Percentiles rank a stretch among this genome's conserved stretches.
Conservation (phyloP, 768 basidiomycete genomes). For the Kwoniella dendrophila region DNA sequence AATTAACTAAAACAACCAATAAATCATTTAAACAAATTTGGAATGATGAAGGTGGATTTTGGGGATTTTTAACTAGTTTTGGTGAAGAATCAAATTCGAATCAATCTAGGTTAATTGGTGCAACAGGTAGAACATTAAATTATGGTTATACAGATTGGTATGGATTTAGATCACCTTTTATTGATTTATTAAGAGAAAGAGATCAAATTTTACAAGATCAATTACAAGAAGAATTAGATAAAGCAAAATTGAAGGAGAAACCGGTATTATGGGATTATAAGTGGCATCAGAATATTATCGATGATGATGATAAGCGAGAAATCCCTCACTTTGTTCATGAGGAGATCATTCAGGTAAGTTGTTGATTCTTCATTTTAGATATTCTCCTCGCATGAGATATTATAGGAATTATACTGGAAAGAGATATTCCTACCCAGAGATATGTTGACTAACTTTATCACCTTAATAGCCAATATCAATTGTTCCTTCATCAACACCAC, state of each 20-base stretch:
- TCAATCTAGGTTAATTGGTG: conserved; percentile 1
- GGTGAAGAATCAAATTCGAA: background rate
- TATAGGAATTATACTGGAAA: too few relatives aligned
- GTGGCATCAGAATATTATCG: background rate
- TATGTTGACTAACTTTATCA: background rate
- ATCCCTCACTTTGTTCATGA: too few relatives aligned
- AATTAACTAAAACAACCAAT: background rate
- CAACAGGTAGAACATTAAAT: background rate
- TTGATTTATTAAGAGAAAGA: too few relatives aligned
- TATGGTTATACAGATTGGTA: conserved; percentile 10
- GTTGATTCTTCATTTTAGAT: too few relatives aligned
- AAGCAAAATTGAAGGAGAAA: background rate
- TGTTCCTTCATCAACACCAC: background rate
- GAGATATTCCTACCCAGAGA: too few relatives aligned
- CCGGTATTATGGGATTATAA: conserved; percentile 23
- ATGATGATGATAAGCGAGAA: background rate
- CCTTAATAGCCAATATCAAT: conserved; percentile 22
- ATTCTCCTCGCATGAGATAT: too few relatives aligned
- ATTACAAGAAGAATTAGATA: background rate
- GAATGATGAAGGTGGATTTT: conserved; percentile 23
- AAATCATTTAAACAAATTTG: conserved; percentile 8
- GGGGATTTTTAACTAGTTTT: conserved; percentile 22
- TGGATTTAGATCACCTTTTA: too few relatives aligned
- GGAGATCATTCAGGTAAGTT: background rate
- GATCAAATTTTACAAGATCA: too few relatives aligned